These are phyloP conservation scores for Penicillium soppii DNA, from an alignment of 495 filamentous ascomycete species.

Conservation along the genomic window DNA sequence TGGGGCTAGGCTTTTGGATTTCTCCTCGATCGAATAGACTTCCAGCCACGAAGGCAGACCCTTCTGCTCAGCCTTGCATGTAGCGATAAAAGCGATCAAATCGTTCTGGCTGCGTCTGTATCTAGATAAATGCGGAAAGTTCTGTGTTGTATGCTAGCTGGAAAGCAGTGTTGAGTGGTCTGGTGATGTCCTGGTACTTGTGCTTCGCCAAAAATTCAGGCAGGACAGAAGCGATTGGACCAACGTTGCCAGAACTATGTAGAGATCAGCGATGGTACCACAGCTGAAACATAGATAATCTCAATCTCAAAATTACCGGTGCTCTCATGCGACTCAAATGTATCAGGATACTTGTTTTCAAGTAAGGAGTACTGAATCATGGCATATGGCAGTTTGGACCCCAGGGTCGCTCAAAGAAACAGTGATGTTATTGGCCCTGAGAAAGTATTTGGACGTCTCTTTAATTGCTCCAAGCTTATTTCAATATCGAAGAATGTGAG, in stretches of 20 bases:
- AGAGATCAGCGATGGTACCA: neutral
- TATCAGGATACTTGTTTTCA: neutral
- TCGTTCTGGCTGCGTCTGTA: conserved; percentile 22
- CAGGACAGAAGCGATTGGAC: conserved; percentile 16
- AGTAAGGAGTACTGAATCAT: neutral
- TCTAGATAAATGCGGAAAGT: conserved; percentile 31
- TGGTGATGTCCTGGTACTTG: conserved; percentile 32
- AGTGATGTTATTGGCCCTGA: conserved; percentile 31
- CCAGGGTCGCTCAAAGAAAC: conserved; percentile 9
- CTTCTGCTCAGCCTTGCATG: conserved; percentile 31
- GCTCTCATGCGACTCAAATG: neutral
- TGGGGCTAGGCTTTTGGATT: neutral
- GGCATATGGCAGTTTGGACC: conserved; percentile 20
- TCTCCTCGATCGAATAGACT: conserved; percentile 20
- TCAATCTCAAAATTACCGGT: too few species aligned
- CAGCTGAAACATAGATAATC: neutral
- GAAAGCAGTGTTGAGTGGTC: conserved; percentile 24
- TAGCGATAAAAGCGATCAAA: conserved; percentile 29
- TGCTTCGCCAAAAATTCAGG: conserved; percentile 34
- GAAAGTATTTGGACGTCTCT: conserved; percentile 30
- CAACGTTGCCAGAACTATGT: conserved; percentile 23
- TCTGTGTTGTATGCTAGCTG: conserved; percentile 35
- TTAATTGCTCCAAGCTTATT: conserved; percentile 29
- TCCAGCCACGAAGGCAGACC: conserved; percentile 24
- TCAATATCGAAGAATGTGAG: conserved; percentile 41